These are phyloP conservation scores for Glebionis coronaria DNA, from an alignment of 129 eudicot species.

Conservation along the genomic window DNA sequence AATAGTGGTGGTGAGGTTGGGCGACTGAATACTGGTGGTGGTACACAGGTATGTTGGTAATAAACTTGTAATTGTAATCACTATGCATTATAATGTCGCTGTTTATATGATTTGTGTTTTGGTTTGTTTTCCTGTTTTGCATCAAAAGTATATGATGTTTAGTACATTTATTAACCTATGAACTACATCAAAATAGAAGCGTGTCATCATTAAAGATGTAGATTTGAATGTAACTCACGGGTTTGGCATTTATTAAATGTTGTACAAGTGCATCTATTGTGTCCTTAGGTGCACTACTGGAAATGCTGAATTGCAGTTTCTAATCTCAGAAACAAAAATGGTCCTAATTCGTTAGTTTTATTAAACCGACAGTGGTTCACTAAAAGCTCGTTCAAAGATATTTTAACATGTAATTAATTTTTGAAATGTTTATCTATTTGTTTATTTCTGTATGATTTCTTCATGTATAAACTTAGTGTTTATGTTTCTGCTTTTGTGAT, in stretches of 20 bases:
- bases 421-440: slow-evolving; percentile 1
- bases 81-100: not conserved
- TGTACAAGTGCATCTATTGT: too few relatives aligned
- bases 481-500: slow-evolving; percentile 10
- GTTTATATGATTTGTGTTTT: slow-evolving; percentile 5
- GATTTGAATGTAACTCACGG: too few relatives aligned
- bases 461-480: not conserved
- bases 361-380: too few relatives aligned
- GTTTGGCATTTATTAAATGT: too few relatives aligned
- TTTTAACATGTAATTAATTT: not conserved
- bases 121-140: not conserved
- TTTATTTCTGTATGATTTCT: not conserved
- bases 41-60: slow-evolving; percentile 63
- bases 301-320: too few relatives aligned
- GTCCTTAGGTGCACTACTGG: too few relatives aligned
- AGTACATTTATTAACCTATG: not conserved
- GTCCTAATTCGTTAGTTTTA: too few relatives aligned
- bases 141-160: slow-evolving; percentile 8
- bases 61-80: not conserved
- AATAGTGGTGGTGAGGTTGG: slow-evolving; percentile 98
- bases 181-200: too few relatives aligned
- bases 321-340: too few relatives aligned
- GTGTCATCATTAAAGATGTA: too few relatives aligned
- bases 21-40: slow-evolving; percentile 96
- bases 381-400: too few relatives aligned